Evolutionary conservation across 2,329 filamentous ascomycete species (phyloP), one percentile per base, ranked within the genome.

Genomic region (Gnomoniopsis smithogilvyi): DNA sequence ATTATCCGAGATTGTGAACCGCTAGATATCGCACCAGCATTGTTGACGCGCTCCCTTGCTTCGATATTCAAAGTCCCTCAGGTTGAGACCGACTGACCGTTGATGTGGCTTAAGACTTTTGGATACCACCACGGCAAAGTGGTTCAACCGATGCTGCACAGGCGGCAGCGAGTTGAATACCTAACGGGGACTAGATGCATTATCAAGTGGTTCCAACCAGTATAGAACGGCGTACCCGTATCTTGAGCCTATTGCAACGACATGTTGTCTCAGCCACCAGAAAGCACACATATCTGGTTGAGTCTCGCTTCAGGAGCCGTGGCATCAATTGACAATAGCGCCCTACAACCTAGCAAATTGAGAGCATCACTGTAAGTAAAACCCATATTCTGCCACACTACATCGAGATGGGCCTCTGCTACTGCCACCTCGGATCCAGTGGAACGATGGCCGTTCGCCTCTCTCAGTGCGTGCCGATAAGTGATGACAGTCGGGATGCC

Each of bases 211-310:
- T 21, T 51, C 38, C 34, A 22, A 53, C 41, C 52, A 54, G 34
- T 33, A 46, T 8, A 22, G 30, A n/a, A 34, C 26, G 21, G 48
- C 45, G 33, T 46, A 46, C 45, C 24, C 51, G 36, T 51, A 52
- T 59, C 30, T 50, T 47, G 49, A 56, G 52, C 56, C 56, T 54
- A 54, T 59, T 59, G 57, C 46, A 30, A 54, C 51, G 46, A 59
- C 57, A 59, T 26, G 34, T 19, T 59, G 60, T 62, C 56, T 62
- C 60, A 62, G 60, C 56, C 56, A 56, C 60, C 53, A 43, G 46
- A 45, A 24, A 45, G 17, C 24, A 41, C 36, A 41, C 14, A 21
- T 54, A 43, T 26, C 50, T 19, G 38, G 15, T 24, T 4, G 26
- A 30, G 26, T 52, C 24, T 41, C n/a, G 17, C 36, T n/a, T 14